phyloP scores from a whole-genome alignment of 2,329 filamentous ascomycete species.

The Penicillium brevicompactum region DNA sequence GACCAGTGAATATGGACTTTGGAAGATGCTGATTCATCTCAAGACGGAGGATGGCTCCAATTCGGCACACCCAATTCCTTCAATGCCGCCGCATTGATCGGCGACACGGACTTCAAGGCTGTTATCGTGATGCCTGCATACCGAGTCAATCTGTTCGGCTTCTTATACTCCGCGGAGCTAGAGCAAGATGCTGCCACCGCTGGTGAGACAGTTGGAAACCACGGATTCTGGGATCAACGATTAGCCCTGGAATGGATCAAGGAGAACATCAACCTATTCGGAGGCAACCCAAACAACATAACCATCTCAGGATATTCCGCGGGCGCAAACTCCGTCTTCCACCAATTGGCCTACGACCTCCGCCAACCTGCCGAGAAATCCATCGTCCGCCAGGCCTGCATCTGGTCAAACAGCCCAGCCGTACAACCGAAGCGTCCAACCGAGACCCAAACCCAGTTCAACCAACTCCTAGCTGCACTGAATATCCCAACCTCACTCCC shows the following conservation, averaged over 20 bases:
- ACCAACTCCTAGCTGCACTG: conserved; percentile 51
- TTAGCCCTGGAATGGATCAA: conserved; percentile 59
- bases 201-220: conserved; percentile 49
- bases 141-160: conserved; percentile 59
- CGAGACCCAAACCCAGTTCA: conserved; percentile 55
- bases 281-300: conserved; percentile 53
- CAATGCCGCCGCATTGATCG: conserved; percentile 49
- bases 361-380: conserved; percentile 48
- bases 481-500: conserved; percentile 46
- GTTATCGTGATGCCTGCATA: conserved; percentile 60
- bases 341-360: conserved; percentile 60
- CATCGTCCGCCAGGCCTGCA: conserved; percentile 55
- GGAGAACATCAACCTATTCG: conserved; percentile 54
- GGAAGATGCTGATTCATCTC: neutral
- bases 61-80: conserved; percentile 55
- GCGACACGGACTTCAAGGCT: conserved; percentile 51
- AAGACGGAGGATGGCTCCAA: conserved; percentile 60
- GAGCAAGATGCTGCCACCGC: conserved; percentile 41
- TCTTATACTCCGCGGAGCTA: conserved; percentile 55
- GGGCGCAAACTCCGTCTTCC: conserved; percentile 57
- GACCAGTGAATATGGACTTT: neutral
- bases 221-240: conserved; percentile 61
- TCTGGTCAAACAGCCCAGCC: conserved; percentile 57
- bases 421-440: conserved; percentile 53
- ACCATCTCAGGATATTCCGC: conserved; percentile 60